A percentile compares a stretch with the other conserved stretches of the same genome.
Evolutionary conservation across 1,284 basidiomycete species (phyloP).

Genomic region (Cutaneotrichosporon sp.): DNA sequence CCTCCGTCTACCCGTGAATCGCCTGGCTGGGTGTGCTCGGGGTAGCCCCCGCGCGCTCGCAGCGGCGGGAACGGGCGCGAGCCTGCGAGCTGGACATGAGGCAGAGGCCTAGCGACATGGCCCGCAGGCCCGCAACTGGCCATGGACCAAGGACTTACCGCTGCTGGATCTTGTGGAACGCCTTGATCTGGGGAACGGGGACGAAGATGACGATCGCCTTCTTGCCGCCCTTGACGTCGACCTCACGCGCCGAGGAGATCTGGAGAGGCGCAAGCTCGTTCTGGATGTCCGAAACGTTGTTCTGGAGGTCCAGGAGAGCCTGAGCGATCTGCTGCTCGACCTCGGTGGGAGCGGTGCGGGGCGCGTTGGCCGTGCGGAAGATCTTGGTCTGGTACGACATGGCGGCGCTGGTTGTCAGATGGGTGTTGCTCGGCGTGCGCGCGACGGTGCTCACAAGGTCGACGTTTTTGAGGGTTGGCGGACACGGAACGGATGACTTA

Average conservation of each 20-base stretch:
- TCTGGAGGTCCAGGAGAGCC: conserved; percentile 95
- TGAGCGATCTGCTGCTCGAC: conserved; percentile 90
- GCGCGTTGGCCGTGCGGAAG: conserved; percentile 61
- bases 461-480: conserved; percentile 9
- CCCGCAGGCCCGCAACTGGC: too few relatives aligned
- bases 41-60: neutral
- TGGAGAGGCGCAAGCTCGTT: conserved; percentile 89
- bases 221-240: conserved; percentile 98
- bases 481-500: neutral
- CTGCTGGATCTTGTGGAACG: conserved; percentile 97
- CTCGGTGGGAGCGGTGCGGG: conserved; percentile 81
- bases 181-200: conserved; percentile 95
- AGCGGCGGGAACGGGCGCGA: neutral
- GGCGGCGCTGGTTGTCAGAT: conserved; percentile 1
- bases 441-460: conserved; percentile 1
- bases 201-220: conserved; percentile 99
- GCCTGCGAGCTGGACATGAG: neutral
- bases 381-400: conserved; percentile 24
- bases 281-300: conserved; percentile 97
- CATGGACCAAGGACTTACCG: too few relatives aligned
- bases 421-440: neutral
- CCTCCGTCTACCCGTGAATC: conserved; percentile 46
- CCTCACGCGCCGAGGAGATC: conserved; percentile 96
- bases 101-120: neutral
- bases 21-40: conserved; percentile 8